Evolutionary conservation across 1,284 basidiomycete species (phyloP), one percentile per base, ranked within the genome.

Genomic region (Cryptococcus sp.): DNA sequence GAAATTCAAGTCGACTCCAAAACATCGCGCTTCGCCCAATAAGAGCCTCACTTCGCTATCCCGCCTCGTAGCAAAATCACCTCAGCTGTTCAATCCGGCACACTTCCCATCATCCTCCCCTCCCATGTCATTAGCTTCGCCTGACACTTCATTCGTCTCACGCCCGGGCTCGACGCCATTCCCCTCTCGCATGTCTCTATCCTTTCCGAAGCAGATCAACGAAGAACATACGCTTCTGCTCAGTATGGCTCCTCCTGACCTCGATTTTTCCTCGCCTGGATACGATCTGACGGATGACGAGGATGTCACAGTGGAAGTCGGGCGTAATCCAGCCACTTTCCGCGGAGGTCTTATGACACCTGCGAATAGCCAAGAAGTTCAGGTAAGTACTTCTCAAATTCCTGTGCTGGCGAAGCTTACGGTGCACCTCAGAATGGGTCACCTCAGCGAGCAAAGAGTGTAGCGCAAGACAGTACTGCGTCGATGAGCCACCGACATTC

Each of bases 291-390:
- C 56, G 8, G 63, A 61, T 50, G 63, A 59, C 38, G 64, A 61
- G 23, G 59, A 51, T 15, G 62, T 59, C 25, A 52, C 52, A 13
- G 57, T 50, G 11, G 47, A 38, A n/a, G 27, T 38, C 46, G 51
- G 52, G n/a, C 49, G 50, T n/a, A 52, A 41, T 1, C 54, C 45
- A 23, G 53, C 61, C 4, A 40, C 40, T 15, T 57, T 60, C 6
- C 48, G 49, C 22, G 68, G 70, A 1, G 52, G 66, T 1, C 42
- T 73, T 57, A 64, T 75, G 64, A 75, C 72, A 7, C 72, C 72
- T 1, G 69, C 58, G 7, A 54, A 61, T 38, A 69, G 67, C 55
- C 68, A 72, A 54, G 63, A 70, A 42, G 40, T 55, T 15, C 48
- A 54, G 16, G 71, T 70, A 38, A 62, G 67, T 55, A 4, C 6